A percentile compares a stretch with the other conserved stretches of the same genome.
Conservation (phyloP, 805 yeast species). For the Monosporozyma siamensis region DNA sequence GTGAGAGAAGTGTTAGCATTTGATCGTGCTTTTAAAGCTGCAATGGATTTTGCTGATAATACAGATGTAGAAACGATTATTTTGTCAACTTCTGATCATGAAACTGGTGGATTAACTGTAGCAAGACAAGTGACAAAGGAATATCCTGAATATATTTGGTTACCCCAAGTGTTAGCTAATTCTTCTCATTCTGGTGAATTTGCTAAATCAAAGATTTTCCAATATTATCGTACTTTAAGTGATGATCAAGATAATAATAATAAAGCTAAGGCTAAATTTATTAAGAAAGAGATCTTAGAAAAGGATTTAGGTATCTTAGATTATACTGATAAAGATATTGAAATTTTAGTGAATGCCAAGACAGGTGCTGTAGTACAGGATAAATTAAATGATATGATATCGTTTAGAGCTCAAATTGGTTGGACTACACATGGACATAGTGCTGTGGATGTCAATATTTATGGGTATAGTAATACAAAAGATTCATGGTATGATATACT, state of each 20-base stretch:
- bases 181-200: conserved; percentile 74
- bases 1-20: conserved; percentile 84
- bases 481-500: conserved; percentile 33
- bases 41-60: conserved; percentile 55
- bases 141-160: conserved; percentile 86
- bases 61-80: conserved; percentile 69
- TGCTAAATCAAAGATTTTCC: conserved; percentile 39
- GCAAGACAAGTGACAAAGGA: conserved; percentile 61
- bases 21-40: conserved; percentile 73
- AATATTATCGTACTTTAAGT: not conserved
- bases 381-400: conserved; percentile 58
- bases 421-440: conserved; percentile 97
- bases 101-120: conserved; percentile 88
- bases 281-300: conserved; percentile 46
- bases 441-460: conserved; percentile 90
- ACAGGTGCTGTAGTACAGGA: conserved; percentile 31
- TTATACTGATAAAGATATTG: conserved; percentile 46
- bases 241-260: conserved; percentile 25
- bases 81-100: conserved; percentile 86
- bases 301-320: conserved; percentile 60
- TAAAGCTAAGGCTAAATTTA: conserved; percentile 31
- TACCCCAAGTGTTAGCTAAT: conserved; percentile 62
- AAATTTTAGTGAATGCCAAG: conserved; percentile 26
- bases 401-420: conserved; percentile 81
- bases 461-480: conserved; percentile 60